Evolutionary conservation across 768 basidiomycete genomes (phyloP).

Genomic region (Krasilnikovozyma curviuscula): DNA sequence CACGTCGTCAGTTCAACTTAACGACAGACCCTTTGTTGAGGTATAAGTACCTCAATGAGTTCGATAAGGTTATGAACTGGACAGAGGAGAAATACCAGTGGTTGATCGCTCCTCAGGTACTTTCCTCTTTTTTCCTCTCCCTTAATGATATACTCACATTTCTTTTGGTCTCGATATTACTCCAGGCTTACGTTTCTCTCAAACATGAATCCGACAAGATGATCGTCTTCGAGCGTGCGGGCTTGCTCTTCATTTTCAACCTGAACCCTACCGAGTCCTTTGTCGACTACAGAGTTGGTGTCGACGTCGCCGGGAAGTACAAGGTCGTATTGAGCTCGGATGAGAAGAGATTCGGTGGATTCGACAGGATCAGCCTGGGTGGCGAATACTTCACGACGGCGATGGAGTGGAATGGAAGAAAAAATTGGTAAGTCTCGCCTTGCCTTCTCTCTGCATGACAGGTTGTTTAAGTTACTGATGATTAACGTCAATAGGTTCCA

Average conservation of each 20-base stretch:
- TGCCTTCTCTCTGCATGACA: background rate
- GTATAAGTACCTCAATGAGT: conserved; percentile 87
- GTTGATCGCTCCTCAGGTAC: conserved; percentile 61
- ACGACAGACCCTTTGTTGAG: conserved; percentile 67
- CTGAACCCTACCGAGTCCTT: conserved; percentile 83
- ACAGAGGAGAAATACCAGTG: conserved; percentile 63
- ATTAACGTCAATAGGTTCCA: conserved; percentile 20
- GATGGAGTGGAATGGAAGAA: conserved; percentile 78
- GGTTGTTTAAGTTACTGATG: background rate
- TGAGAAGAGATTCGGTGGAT: conserved; percentile 74
- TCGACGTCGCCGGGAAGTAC: conserved; percentile 68
- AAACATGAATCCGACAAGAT: conserved; percentile 88
- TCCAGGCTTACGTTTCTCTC: conserved; percentile 73
- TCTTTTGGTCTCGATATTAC: background rate
- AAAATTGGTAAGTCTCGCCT: conserved; percentile 40
- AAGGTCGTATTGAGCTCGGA: conserved; percentile 61
- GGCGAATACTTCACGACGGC: conserved; percentile 59
- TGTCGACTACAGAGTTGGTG: conserved; percentile 81
- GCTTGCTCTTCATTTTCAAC: conserved; percentile 89
- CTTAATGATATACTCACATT: no score
- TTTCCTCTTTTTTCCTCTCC: conserved; percentile 4
- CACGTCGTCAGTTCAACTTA: conserved; percentile 89
- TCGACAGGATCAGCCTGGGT: conserved; percentile 50
- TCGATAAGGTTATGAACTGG: conserved; percentile 80
- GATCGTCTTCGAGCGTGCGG: conserved; percentile 80